Conservation (phyloP, 768 basidiomycete species). For the Xerocomus spinulosus region DNA sequence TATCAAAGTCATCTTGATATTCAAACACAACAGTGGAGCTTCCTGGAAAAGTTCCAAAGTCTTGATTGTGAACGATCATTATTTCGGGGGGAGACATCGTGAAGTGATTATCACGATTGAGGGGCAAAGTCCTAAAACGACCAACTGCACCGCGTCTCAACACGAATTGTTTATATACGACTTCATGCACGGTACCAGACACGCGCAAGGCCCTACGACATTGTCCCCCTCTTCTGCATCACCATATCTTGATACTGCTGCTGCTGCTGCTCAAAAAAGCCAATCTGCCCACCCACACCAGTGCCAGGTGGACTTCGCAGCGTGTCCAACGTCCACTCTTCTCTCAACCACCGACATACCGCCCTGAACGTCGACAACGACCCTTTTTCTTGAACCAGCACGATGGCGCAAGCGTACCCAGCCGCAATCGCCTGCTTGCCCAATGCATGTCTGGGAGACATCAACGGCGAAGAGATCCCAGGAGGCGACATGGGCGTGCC, state of each 20-base stretch:
- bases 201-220: too few relatives aligned
- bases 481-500: slow-evolving; percentile 21
- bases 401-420: slow-evolving; percentile 59
- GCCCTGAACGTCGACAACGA: slow-evolving; percentile 81
- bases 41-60: too few relatives aligned
- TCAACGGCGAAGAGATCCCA: slow-evolving; percentile 19
- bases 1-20: too few relatives aligned
- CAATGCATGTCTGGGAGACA: slow-evolving; percentile 26
- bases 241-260: slow-evolving; percentile 10
- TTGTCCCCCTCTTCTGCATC: slow-evolving; percentile 26
- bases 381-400: slow-evolving; percentile 86
- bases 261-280: slow-evolving; percentile 38
- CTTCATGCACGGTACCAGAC: too few relatives aligned
- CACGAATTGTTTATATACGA: too few relatives aligned
- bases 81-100: too few relatives aligned
- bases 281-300: slow-evolving; percentile 32
- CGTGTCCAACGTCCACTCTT: slow-evolving; percentile 55
- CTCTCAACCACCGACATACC: slow-evolving; percentile 67
- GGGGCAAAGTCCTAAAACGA: too few relatives aligned
- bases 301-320: slow-evolving; percentile 24
- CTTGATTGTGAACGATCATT: too few relatives aligned
- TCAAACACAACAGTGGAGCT: too few relatives aligned
- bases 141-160: too few relatives aligned
- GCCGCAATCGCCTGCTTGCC: slow-evolving; percentile 22
- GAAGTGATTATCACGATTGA: too few relatives aligned